These are phyloP conservation scores for Fagus sylvatica DNA, from an alignment of 306 rosid species.

Conservation along the genomic window DNA sequence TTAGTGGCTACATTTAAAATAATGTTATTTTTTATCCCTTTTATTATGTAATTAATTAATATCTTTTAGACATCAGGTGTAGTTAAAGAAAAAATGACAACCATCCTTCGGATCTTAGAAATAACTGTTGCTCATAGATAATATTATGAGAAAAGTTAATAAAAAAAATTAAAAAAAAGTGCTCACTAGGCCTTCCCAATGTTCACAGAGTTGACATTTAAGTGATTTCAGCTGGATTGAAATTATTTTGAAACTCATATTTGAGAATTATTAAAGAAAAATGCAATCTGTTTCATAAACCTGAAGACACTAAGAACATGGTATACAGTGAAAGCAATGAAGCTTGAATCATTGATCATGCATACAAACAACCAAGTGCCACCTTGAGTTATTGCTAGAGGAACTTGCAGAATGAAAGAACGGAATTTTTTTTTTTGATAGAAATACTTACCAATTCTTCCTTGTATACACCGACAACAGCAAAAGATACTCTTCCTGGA, in stretches of 20 bases:
- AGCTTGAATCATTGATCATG: background rate
- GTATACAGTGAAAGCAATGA: background rate
- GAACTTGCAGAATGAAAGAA: background rate
- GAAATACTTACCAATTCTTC: constrained; percentile 67
- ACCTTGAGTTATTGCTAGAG: background rate
- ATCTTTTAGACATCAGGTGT: background rate
- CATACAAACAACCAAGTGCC: background rate
- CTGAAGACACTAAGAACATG: background rate
- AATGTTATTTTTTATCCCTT: background rate
- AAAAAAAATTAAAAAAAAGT: background rate
- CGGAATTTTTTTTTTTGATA: background rate
- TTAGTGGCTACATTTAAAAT: background rate
- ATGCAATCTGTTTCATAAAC: background rate
- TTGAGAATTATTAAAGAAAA: background rate
- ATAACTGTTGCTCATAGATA: background rate
- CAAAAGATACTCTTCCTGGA: constrained; percentile 80
- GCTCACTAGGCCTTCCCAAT: background rate
- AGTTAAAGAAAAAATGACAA: background rate
- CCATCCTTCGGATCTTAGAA: background rate
- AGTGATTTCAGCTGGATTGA: background rate
- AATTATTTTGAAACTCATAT: background rate
- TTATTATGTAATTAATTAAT: background rate
- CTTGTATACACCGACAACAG: constrained; percentile 89
- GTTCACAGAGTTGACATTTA: background rate
- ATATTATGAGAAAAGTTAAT: background rate